Evolutionary conservation across 352 stramenopile species (phyloP).

Genomic region (Phytophthora podocarpi): DNA sequence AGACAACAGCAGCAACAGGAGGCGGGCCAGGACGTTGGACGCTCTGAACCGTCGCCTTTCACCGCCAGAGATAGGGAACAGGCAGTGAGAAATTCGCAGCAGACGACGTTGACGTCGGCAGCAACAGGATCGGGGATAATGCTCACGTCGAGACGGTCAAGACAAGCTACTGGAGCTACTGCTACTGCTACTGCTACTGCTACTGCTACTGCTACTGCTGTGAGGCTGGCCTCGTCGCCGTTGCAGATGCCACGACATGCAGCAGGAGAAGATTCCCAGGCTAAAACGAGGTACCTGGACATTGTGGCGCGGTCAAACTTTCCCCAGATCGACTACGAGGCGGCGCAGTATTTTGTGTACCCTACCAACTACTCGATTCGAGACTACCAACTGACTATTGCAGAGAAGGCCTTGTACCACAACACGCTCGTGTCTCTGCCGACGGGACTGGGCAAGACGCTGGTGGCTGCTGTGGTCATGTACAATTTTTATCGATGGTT

Average conservation of each 20-base stretch:
- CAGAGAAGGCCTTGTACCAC: conserved; percentile 92
- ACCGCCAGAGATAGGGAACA: not conserved
- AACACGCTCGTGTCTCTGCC: conserved; percentile 99
- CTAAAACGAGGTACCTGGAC: conserved; percentile 66
- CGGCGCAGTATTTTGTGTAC: conserved; percentile 82
- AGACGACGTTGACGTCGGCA: conserved; percentile 2
- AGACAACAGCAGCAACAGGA: conserved; percentile 11
- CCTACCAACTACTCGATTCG: conserved; percentile 91
- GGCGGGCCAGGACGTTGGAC: not conserved
- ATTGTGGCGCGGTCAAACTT: conserved; percentile 38
- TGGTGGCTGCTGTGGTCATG: conserved; percentile 99
- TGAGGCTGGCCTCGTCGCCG: conserved; percentile 3
- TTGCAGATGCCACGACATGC: conserved; percentile 23
- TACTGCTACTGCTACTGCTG: not conserved
- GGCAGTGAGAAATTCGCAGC: conserved; percentile 11
- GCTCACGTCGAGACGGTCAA: conserved; percentile 21
- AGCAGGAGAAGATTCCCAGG: conserved; percentile 58
- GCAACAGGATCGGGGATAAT: conserved; percentile 4
- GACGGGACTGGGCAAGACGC: conserved; percentile 99
- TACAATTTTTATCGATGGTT: conserved; percentile 99
- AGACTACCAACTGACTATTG: conserved; percentile 96
- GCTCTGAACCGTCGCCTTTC: conserved; percentile 11
- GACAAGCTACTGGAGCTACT: not conserved
- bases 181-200: not conserved
- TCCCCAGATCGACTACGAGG: conserved; percentile 65